These are phyloP conservation scores for Fusarium beomiforme DNA, from an alignment of 2,329 filamentous ascomycete genomes.

Conservation along the genomic window DNA sequence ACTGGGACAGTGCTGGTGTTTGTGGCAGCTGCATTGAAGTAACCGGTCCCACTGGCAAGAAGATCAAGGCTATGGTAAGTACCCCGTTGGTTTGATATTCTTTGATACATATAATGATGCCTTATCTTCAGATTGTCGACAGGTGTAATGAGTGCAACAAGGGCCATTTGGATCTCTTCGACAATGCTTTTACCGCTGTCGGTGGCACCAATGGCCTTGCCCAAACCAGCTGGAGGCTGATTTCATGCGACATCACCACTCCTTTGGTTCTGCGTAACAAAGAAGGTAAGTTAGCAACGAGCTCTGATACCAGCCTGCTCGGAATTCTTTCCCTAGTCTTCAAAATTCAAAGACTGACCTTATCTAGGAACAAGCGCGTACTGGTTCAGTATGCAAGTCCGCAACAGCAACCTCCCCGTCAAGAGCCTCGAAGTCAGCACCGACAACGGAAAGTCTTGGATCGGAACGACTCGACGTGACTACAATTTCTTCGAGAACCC, in stretches of 20 bases:
- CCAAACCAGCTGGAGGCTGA: conserved; percentile 47
- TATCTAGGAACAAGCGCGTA: conserved; percentile 32
- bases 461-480: conserved; percentile 59
- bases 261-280: conserved; percentile 57
- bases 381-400: conserved; percentile 64
- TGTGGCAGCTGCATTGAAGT: conserved; percentile 72
- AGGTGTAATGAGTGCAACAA: conserved; percentile 54
- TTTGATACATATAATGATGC: background rate
- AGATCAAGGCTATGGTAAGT: conserved; percentile 70
- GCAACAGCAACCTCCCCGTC: conserved; percentile 69
- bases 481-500: conserved; percentile 72
- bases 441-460: conserved; percentile 68
- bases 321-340: fast-evolving
- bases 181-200: conserved; percentile 52
- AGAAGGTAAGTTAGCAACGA: conserved; percentile 48
- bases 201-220: conserved; percentile 50
- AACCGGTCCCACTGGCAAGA: conserved; percentile 63
- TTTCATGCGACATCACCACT: conserved; percentile 54
- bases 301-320: too few species aligned
- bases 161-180: conserved; percentile 58
- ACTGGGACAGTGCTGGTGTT: conserved; percentile 64
- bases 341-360: background rate
- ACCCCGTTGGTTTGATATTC: fast-evolving
- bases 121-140: conserved; percentile 52
- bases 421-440: conserved; percentile 68